A percentile compares a stretch with the other conserved stretches of the same genome.
phyloP scores from a whole-genome alignment of 495 filamentous ascomycete species.

The Aspergillus panamensis region DNA sequence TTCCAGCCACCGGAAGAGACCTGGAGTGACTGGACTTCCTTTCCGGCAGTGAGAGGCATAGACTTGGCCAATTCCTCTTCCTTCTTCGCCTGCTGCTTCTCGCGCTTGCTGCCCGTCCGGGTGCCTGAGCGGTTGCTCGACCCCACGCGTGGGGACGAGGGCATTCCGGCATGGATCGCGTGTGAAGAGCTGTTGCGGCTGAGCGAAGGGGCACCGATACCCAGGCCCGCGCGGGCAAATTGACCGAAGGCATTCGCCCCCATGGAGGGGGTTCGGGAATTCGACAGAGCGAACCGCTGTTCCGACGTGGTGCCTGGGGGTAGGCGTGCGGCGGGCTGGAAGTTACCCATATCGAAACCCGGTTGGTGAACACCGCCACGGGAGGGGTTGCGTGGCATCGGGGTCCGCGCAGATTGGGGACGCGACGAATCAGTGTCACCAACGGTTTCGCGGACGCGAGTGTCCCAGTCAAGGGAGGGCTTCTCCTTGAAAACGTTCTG shows the following conservation, averaged over 20 bases:
- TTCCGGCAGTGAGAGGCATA: conserved; percentile 83
- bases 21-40: conserved; percentile 75
- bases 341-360: conserved; percentile 67
- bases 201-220: conserved; percentile 49
- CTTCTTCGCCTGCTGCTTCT: conserved; percentile 52
- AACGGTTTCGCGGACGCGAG: conserved; percentile 77
- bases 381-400: conserved; percentile 50
- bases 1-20: conserved; percentile 80
- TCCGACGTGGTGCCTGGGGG: conserved; percentile 65
- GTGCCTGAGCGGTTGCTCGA: conserved; percentile 50
- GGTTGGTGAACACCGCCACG: conserved; percentile 38
- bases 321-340: conserved; percentile 48
- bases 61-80: conserved; percentile 65
- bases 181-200: conserved; percentile 55
- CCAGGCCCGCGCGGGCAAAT: conserved; percentile 57
- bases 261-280: conserved; percentile 35
- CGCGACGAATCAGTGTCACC: conserved; percentile 72
- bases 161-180: conserved; percentile 41
- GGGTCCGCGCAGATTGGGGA: conserved; percentile 68
- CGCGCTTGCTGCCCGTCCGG: conserved; percentile 58
- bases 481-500: conserved; percentile 91
- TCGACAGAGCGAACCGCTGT: conserved; percentile 30
- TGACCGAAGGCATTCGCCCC: conserved; percentile 55
- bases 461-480: conserved; percentile 84
- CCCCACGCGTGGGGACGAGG: conserved; percentile 51